Evolutionary conservation across 306 rosid species (phyloP).

Genomic region (Pterocarpus macrocarpus): DNA sequence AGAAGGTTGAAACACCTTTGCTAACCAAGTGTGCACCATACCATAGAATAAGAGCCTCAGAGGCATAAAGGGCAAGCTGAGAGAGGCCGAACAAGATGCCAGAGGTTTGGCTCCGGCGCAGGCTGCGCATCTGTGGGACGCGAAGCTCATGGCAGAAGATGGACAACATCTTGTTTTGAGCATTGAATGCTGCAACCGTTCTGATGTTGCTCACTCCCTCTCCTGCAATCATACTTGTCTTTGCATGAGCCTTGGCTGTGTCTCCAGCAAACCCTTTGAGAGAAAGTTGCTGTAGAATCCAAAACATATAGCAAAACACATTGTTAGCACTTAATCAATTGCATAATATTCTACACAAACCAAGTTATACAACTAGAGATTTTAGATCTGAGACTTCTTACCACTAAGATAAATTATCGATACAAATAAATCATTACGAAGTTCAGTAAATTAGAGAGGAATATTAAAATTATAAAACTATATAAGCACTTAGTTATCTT

Average conservation of each 20-base stretch:
- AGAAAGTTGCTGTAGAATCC: slow-evolving; percentile 82
- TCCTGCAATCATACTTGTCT: slow-evolving; percentile 99
- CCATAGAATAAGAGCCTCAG: slow-evolving; percentile 95
- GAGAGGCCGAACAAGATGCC: slow-evolving; percentile 89
- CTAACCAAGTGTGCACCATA: slow-evolving; percentile 92
- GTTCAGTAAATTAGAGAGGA: neutral
- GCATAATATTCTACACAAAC: neutral
- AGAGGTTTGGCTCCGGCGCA: slow-evolving; percentile 84
- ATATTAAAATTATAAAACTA: neutral
- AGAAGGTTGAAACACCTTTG: slow-evolving; percentile 85
- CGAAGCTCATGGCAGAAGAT: slow-evolving; percentile 81
- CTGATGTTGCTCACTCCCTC: slow-evolving; percentile 98
- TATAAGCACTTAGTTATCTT: neutral
- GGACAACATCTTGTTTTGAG: slow-evolving; percentile 83
- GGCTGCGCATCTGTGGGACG: slow-evolving; percentile 75
- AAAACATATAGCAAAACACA: slow-evolving; percentile 25
- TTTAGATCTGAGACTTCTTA: neutral
- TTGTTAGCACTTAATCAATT: slow-evolving; percentile 41
- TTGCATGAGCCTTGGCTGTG: slow-evolving; percentile 99
- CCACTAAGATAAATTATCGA: neutral
- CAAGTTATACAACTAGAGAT: neutral
- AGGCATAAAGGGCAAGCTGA: slow-evolving; percentile 89
- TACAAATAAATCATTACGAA: neutral
- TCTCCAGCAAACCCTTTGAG: slow-evolving; percentile 99
- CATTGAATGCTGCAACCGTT: slow-evolving; percentile 98